A percentile compares a stretch with the other conserved stretches of the same genome.
These are phyloP conservation scores for Kokia cookei DNA, from an alignment of 441 rosid genomes.

Conservation along the genomic window DNA sequence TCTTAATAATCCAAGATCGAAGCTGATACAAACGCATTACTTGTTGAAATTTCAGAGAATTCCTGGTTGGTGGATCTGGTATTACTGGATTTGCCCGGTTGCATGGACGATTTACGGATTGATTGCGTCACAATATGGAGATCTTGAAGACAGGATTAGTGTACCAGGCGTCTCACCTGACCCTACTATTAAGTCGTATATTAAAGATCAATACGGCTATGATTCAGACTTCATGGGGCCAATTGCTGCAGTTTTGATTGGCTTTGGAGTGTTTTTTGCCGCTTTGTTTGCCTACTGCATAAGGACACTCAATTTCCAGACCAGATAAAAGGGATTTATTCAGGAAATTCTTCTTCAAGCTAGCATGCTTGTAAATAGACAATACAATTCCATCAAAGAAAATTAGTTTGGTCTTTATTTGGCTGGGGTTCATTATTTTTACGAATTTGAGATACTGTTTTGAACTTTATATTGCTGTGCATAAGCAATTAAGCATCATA, in stretches of 20 bases:
- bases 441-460: not conserved
- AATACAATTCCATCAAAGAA: not conserved
- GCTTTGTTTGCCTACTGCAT: constrained; percentile 71
- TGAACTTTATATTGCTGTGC: not conserved
- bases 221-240: constrained; percentile 71
- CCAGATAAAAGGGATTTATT: constrained; percentile 25
- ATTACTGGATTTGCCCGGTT: constrained; percentile 85
- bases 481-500: not conserved
- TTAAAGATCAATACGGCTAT: constrained; percentile 50
- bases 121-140: constrained; percentile 76
- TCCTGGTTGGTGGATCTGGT: constrained; percentile 96
- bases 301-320: constrained; percentile 67
- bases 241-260: constrained; percentile 68
- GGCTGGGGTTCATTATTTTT: not conserved
- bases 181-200: constrained; percentile 35
- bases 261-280: constrained; percentile 63
- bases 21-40: not conserved
- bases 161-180: constrained; percentile 32
- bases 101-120: constrained; percentile 92
- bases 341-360: not conserved
- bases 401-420: not conserved
- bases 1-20: not conserved
- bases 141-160: constrained; percentile 28
- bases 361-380: not conserved
- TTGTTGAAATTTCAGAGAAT: constrained; percentile 44